These are phyloP conservation scores for Ophiocordyceps sinensis DNA, from an alignment of 2,329 filamentous ascomycete genomes.

Conservation along the genomic window DNA sequence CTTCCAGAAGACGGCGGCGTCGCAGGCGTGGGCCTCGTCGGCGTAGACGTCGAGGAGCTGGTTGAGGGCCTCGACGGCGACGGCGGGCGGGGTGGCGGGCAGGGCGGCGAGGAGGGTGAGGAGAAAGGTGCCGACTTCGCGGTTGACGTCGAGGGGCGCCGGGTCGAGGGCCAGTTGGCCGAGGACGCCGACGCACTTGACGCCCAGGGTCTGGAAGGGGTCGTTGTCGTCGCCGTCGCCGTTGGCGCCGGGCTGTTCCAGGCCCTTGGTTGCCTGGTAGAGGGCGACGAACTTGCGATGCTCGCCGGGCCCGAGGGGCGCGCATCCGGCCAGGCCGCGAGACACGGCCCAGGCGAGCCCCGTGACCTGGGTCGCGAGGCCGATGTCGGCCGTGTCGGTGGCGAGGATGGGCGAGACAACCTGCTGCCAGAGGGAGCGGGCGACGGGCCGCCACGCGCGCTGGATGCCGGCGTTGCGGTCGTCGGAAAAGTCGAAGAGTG, in stretches of 20 bases:
- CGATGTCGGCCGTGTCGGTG: constrained; percentile 46
- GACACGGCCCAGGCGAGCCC: constrained; percentile 52
- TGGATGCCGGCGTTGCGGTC: constrained; percentile 36
- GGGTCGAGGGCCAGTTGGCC: constrained; percentile 46
- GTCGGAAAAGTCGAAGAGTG: constrained; percentile 43
- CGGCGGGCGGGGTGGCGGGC: constrained; percentile 38
- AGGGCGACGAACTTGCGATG: constrained; percentile 50
- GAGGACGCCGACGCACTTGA: constrained; percentile 53
- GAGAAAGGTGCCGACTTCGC: constrained; percentile 49
- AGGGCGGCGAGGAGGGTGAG: constrained; percentile 36
- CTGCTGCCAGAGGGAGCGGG: constrained; percentile 41
- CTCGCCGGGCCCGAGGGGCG: constrained; percentile 36
- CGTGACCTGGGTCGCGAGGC: constrained; percentile 47
- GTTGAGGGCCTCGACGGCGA: constrained; percentile 49
- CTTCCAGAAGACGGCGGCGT: constrained; percentile 50
- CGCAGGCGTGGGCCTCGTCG: constrained; percentile 42
- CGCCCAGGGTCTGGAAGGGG: constrained; percentile 46
- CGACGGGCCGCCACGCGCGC: constrained; percentile 37
- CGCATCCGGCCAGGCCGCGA: constrained; percentile 34
- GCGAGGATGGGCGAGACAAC: constrained; percentile 42
- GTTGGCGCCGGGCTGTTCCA: constrained; percentile 5
- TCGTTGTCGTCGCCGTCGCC: constrained; percentile 23
- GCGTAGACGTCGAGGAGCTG: constrained; percentile 55
- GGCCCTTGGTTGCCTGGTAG: constrained; percentile 40
- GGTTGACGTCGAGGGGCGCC: constrained; percentile 38